A percentile compares a stretch with the other conserved stretches of the same genome.
phyloP scores from a whole-genome alignment of 768 basidiomycete species.

The Rhizopogon sp. region DNA sequence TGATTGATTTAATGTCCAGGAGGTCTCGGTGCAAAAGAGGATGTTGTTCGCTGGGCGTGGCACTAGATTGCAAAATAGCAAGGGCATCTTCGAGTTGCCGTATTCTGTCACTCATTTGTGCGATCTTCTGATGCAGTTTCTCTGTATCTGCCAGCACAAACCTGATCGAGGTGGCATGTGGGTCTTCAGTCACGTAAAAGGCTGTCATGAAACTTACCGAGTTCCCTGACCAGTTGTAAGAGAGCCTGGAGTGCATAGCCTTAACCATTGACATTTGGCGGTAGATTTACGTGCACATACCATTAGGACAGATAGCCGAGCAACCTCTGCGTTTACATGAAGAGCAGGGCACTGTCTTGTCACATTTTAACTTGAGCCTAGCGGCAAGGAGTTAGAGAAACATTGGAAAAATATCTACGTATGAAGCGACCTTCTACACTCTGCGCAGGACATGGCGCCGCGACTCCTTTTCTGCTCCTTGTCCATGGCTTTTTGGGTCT shows the following conservation, averaged over 20 bases:
- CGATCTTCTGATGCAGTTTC: slow-evolving; percentile 62
- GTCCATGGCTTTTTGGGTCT: slow-evolving; percentile 48
- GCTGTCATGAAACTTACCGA: slow-evolving; percentile 36
- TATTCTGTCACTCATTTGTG: slow-evolving; percentile 65
- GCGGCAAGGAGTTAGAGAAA: background rate
- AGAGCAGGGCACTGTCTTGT: slow-evolving; percentile 57
- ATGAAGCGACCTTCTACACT: slow-evolving; percentile 50
- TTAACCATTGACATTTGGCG: background rate
- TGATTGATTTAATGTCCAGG: slow-evolving; percentile 60
- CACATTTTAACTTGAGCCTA: slow-evolving; percentile 69
- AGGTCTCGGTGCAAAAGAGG: slow-evolving; percentile 57
- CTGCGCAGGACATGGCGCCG: slow-evolving; percentile 51
- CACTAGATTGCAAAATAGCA: slow-evolving; percentile 43
- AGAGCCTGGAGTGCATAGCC: slow-evolving; percentile 33
- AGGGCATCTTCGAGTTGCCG: slow-evolving; percentile 70
- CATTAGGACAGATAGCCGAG: slow-evolving; percentile 74
- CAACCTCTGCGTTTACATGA: slow-evolving; percentile 71
- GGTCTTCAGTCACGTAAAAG: background rate
- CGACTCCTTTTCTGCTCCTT: slow-evolving; percentile 63
- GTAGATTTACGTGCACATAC: slow-evolving; percentile 6
- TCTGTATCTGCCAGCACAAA: slow-evolving; percentile 73
- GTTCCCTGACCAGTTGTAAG: slow-evolving; percentile 76
- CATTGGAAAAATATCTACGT: background rate
- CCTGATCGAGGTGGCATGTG: slow-evolving; percentile 25
- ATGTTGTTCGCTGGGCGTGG: slow-evolving; percentile 45